Conservation (phyloP, 495 filamentous ascomycete species). For the Trichoderma asperelloides region DNA sequence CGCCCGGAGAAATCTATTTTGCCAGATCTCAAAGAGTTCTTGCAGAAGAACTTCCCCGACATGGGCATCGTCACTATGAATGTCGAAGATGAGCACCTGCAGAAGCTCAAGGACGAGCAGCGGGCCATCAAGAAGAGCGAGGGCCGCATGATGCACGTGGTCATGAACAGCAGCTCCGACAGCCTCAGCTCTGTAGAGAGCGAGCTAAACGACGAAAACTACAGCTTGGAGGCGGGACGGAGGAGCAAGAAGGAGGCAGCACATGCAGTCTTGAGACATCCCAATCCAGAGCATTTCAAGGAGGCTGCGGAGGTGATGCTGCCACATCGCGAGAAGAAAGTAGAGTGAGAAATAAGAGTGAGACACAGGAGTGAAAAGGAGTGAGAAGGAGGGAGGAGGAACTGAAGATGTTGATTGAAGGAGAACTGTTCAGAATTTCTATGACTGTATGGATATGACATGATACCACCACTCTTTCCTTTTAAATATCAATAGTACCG, state of each 20-base stretch:
- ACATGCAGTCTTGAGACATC: not conserved
- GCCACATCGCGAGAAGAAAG: not conserved
- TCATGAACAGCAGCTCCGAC: conserved; percentile 51
- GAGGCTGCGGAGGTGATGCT: conserved; percentile 1
- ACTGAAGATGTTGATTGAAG: not conserved
- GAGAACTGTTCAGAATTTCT: not conserved
- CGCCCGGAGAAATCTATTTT: conserved; percentile 70
- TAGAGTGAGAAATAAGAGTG: not conserved
- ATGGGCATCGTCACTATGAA: conserved; percentile 61
- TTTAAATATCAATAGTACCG: not conserved
- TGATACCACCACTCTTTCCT: not conserved
- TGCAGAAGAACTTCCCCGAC: conserved; percentile 63
- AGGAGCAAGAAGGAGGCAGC: conserved; percentile 8
- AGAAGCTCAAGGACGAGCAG: conserved; percentile 40
- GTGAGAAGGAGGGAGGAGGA: not conserved
- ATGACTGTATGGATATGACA: conserved; percentile 5
- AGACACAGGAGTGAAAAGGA: too few relatives aligned
- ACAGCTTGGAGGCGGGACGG: not conserved
- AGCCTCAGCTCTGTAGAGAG: conserved; percentile 68
- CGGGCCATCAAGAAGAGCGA: conserved; percentile 48
- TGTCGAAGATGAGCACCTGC: conserved; percentile 61
- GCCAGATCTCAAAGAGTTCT: conserved; percentile 56
- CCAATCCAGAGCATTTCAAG: conserved; percentile 6
- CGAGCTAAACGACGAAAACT: conserved; percentile 49
- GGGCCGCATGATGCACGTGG: conserved; percentile 52